A percentile compares a stretch with the other conserved stretches of the same genome.
Evolutionary conservation across 2,329 filamentous ascomycete species (phyloP).

Genomic region (Fusarium zealandicum): DNA sequence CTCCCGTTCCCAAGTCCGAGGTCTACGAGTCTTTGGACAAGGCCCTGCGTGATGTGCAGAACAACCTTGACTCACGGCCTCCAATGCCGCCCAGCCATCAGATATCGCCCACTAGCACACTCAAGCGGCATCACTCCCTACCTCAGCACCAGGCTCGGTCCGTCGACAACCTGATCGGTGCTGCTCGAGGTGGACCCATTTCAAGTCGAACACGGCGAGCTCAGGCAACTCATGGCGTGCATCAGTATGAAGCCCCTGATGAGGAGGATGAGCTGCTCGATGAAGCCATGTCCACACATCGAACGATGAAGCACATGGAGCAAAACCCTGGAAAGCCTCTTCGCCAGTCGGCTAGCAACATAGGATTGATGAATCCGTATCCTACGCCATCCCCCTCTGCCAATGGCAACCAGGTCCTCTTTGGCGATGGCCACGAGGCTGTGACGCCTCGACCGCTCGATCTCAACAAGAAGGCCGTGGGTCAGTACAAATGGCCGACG

Average conservation of each 20-base stretch:
- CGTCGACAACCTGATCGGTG: conserved; percentile 67
- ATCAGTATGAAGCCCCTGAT: conserved; percentile 91
- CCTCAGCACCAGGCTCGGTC: conserved; percentile 69
- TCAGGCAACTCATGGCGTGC: conserved; percentile 74
- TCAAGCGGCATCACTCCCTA: conserved; percentile 71
- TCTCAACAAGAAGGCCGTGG: conserved; percentile 64
- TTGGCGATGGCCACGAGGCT: conserved; percentile 69
- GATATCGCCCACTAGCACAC: conserved; percentile 55
- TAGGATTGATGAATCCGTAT: conserved; percentile 66
- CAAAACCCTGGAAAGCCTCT: conserved; percentile 53
- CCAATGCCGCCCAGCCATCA: conserved; percentile 64
- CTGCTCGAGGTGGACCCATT: conserved; percentile 66
- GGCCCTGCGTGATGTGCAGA: conserved; percentile 62
- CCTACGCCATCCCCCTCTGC: conserved; percentile 79
- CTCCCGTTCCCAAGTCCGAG: conserved; percentile 60
- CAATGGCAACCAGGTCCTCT: conserved; percentile 78
- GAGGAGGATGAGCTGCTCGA: conserved; percentile 97
- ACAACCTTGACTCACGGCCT: conserved; percentile 54
- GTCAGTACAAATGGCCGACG: conserved; percentile 83
- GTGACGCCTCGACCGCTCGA: conserved; percentile 75
- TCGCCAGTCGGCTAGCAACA: conserved; percentile 70
- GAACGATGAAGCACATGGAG: conserved; percentile 75
- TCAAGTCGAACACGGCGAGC: conserved; percentile 83
- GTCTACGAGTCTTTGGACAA: conserved; percentile 68
- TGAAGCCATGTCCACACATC: conserved; percentile 82